Base-by-base conservation (phyloP, 108 stramenopile genomes). In the Conticribra guillardii region DNA sequence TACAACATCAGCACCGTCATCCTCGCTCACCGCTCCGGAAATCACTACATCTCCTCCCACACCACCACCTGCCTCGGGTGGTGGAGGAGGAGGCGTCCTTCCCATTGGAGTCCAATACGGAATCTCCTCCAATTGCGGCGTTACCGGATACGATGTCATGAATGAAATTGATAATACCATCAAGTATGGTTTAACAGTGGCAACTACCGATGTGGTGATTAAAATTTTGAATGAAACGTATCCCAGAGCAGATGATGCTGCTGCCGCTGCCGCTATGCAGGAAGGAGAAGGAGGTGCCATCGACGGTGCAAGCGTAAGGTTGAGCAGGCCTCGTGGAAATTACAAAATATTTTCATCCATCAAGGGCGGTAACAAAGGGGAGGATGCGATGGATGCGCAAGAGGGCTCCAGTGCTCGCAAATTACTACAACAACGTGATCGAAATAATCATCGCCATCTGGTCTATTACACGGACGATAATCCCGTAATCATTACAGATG, bases 401-500 rank as follows among this genome's bases (percentile, higher is more conserved):
- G n/a, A n/a, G n/a, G n/a, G n/a, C n/a, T n/a, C n/a, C n/a, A n/a
- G n/a, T n/a, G n/a, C n/a, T n/a, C n/a, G n/a, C n/a, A n/a, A n/a
- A n/a, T n/a, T n/a, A n/a, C n/a, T n/a, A 41, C 37, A 41, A 41
- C 37, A 41, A 9, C 37, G 5, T 41, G 37, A 11, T 41, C 37
- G 11, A 9, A 9, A 11, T 11, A 5, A 41, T 41, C 8, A 11
- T 41, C 11, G 37, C 11, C 37, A 41, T 41, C 37, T 41, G 37
- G 37, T 41, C 2, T 79, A 81, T 45, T 86, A 82, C 46, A 70
- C 70, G 0, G 54, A 64, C 18, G 30, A 33, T 7, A 48, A 73
- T 48, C 82, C 82, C 19, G 70, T 81, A 15, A 31, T 54, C 33
- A 85, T 88, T 19, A 60, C 49, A 18, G 65, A 69, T 33, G 75